Evolutionary conservation across 2,329 filamentous ascomycete genomes (phyloP).

Genomic region (Alternaria atra): DNA sequence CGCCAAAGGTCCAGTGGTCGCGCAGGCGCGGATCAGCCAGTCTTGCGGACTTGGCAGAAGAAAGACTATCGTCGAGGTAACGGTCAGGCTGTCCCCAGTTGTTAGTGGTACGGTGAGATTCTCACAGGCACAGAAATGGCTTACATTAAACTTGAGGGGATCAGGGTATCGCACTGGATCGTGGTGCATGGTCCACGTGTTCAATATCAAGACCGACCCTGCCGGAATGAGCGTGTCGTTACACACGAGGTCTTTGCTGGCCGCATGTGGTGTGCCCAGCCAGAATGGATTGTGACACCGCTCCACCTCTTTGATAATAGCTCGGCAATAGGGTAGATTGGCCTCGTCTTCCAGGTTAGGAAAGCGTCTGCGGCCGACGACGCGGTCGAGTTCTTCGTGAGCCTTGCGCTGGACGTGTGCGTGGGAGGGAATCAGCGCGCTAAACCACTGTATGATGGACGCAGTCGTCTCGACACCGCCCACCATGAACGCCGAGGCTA

Average conservation of each 20-base stretch:
- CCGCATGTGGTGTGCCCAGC: slow-evolving; percentile 2
- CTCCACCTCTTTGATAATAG: slow-evolving; percentile 52
- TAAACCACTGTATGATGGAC: slow-evolving; percentile 19
- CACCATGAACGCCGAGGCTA: slow-evolving; percentile 29
- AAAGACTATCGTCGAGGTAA: slow-evolving; percentile 28
- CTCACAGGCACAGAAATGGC: slow-evolving; percentile 12
- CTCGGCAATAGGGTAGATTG: slow-evolving; percentile 41
- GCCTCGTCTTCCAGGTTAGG: slow-evolving; percentile 16
- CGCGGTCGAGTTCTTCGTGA: slow-evolving; percentile 20
- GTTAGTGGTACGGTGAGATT: slow-evolving; percentile 11
- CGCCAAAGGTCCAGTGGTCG: slow-evolving; percentile 35
- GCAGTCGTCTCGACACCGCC: slow-evolving; percentile 26
- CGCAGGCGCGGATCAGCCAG: slow-evolving; percentile 15
- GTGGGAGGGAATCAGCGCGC: slow-evolving; percentile 5
- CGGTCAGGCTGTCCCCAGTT: slow-evolving; percentile 16
- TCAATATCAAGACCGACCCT: background rate
- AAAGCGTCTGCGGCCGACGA: slow-evolving; percentile 17
- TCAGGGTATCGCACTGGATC: slow-evolving; percentile 16
- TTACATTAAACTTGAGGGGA: slow-evolving; percentile 7
- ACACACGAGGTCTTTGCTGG: slow-evolving; percentile 26
- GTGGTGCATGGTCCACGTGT: slow-evolving; percentile 10
- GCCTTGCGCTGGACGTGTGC: background rate
- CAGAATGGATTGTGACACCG: slow-evolving; percentile 31
- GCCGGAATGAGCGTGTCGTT: slow-evolving; percentile 32
- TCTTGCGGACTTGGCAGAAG: slow-evolving; percentile 47